phyloP scores from a whole-genome alignment of 2,329 filamentous ascomycete genomes.

The Geoglossum cookeanum region DNA sequence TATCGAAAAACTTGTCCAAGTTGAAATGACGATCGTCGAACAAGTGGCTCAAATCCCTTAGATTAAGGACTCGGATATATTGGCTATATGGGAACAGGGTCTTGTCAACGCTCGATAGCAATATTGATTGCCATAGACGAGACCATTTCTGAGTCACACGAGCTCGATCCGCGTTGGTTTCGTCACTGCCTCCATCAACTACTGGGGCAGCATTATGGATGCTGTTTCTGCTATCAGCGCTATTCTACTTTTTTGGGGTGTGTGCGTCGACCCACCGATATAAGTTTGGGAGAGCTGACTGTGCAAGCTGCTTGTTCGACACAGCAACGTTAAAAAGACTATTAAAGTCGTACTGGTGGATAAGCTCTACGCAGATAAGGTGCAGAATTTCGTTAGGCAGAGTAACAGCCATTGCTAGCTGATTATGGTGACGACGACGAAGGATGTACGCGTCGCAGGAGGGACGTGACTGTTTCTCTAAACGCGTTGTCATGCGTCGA shows the following conservation, averaged over 20 bases:
- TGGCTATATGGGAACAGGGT: slow-evolving; percentile 51
- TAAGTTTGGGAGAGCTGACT: slow-evolving; percentile 38
- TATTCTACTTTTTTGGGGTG: neutral
- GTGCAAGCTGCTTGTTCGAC: slow-evolving; percentile 35
- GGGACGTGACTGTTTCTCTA: slow-evolving; percentile 10
- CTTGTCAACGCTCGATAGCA: slow-evolving; percentile 40
- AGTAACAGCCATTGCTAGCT: neutral
- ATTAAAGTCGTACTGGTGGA: slow-evolving; percentile 34
- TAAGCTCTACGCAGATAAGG: slow-evolving; percentile 40
- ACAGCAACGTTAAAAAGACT: slow-evolving; percentile 41
- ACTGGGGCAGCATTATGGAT: slow-evolving; percentile 29
- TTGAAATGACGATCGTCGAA: slow-evolving; percentile 40
- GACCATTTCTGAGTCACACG: slow-evolving; percentile 33
- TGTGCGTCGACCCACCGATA: slow-evolving; percentile 24
- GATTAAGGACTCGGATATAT: slow-evolving; percentile 44
- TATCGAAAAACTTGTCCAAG: neutral
- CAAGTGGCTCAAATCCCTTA: slow-evolving; percentile 40
- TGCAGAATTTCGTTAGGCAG: slow-evolving; percentile 41
- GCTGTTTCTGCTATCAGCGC: slow-evolving; percentile 17
- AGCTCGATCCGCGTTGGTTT: slow-evolving; percentile 26
- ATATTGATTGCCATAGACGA: slow-evolving; percentile 47
- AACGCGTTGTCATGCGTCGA: slow-evolving; percentile 13
- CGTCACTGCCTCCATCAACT: slow-evolving; percentile 24
- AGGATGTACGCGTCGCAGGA: slow-evolving; percentile 3
- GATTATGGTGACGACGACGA: neutral